These are phyloP conservation scores for Sphaerulina populicola DNA, from an alignment of 2,329 filamentous ascomycete species.

Conservation along the genomic window DNA sequence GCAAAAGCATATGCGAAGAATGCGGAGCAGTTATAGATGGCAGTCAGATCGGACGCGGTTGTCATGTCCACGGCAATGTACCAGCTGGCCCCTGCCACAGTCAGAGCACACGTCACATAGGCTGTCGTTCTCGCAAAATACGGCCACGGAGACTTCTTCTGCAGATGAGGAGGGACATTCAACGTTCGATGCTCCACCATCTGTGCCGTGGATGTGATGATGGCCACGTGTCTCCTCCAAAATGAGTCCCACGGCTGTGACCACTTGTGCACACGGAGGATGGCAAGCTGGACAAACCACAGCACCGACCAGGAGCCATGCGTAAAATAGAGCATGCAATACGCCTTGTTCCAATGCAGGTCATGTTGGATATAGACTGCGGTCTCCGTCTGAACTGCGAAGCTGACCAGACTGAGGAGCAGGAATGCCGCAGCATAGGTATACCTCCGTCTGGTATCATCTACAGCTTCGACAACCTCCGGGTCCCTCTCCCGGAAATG, in stretches of 20 bases:
- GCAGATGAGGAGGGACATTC: slow-evolving; percentile 48
- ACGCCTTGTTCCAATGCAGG: slow-evolving; percentile 93
- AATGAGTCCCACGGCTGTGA: slow-evolving; percentile 73
- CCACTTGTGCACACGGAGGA: slow-evolving; percentile 71
- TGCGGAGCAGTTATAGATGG: slow-evolving; percentile 98
- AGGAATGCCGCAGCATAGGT: slow-evolving; percentile 80
- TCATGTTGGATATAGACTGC: slow-evolving; percentile 91
- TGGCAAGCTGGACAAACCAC: slow-evolving; percentile 74
- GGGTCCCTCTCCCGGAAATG: slow-evolving; percentile 68
- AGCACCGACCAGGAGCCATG: slow-evolving; percentile 88
- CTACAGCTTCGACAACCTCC: slow-evolving; percentile 49
- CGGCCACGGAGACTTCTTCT: slow-evolving; percentile 48
- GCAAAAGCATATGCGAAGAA: slow-evolving; percentile 98
- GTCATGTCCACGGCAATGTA: slow-evolving; percentile 92
- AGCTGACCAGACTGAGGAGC: slow-evolving; percentile 71
- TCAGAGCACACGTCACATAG: slow-evolving; percentile 75
- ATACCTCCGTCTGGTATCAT: slow-evolving; percentile 71
- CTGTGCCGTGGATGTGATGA: slow-evolving; percentile 59
- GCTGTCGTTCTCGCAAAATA: slow-evolving; percentile 76
- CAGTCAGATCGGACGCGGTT: slow-evolving; percentile 84
- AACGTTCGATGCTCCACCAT: slow-evolving; percentile 80
- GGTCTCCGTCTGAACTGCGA: slow-evolving; percentile 91
- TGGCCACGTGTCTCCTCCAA: slow-evolving; percentile 64
- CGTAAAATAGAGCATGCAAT: slow-evolving; percentile 96
- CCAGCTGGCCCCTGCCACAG: slow-evolving; percentile 86